A percentile compares a stretch with the other conserved stretches of the same genome.
Conservation (phyloP, 768 basidiomycete species). For the Clitopilus passeckerianus region DNA sequence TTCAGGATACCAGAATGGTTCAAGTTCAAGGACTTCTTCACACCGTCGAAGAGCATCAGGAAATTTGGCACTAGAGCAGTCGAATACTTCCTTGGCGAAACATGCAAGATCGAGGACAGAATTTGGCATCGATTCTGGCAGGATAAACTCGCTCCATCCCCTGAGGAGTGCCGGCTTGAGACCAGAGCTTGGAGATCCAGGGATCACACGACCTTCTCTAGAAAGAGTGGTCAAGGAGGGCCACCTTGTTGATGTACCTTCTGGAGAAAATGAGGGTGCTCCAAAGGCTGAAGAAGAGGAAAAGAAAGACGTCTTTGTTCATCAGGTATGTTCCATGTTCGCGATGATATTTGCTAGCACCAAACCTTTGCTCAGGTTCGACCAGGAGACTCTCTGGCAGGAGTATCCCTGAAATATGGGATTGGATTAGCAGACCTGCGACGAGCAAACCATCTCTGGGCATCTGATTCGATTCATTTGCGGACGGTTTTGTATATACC, state of each 20-base stretch:
- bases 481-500: slow-evolving; percentile 83
- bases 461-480: slow-evolving; percentile 87
- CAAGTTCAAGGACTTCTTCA: neutral
- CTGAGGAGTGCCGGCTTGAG: slow-evolving; percentile 19
- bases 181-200: slow-evolving; percentile 17
- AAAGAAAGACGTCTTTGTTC: slow-evolving; percentile 54
- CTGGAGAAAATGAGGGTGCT: slow-evolving; percentile 11
- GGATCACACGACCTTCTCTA: slow-evolving; percentile 22
- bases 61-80: neutral
- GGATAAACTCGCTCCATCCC: slow-evolving; percentile 16
- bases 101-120: slow-evolving; percentile 22
- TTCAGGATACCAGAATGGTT: neutral
- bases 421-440: slow-evolving; percentile 80
- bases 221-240: slow-evolving; percentile 17
- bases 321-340: slow-evolving; percentile 37
- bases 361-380: slow-evolving; percentile 44
- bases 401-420: slow-evolving; percentile 87
- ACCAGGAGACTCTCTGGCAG: slow-evolving; percentile 74
- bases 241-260: slow-evolving; percentile 22
- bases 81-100: neutral
- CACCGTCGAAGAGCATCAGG: neutral
- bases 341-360: neutral
- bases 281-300: slow-evolving; percentile 11
- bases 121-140: slow-evolving; percentile 3
- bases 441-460: slow-evolving; percentile 89